Percentiles rank a stretch among this genome's conserved stretches.
phyloP scores from a whole-genome alignment of 805 yeast genomes.

The Metschnikowia cerradonensis region DNA sequence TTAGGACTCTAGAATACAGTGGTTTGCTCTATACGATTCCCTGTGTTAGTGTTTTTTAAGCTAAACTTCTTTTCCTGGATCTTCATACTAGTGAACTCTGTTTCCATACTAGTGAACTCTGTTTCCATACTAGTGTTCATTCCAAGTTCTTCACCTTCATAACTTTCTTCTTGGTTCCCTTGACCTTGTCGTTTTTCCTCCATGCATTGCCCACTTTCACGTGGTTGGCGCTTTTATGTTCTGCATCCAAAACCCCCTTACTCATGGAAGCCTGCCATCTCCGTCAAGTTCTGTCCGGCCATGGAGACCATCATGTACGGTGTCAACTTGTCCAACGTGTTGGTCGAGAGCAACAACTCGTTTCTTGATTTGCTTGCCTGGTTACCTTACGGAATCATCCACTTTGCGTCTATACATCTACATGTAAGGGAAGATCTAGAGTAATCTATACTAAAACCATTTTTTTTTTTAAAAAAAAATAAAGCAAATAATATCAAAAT shows the following conservation, averaged over 20 bases:
- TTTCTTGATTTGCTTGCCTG: conserved; percentile 82
- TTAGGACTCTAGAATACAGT: too few relatives aligned
- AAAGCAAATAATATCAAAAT: too few relatives aligned
- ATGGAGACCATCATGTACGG: conserved; percentile 90
- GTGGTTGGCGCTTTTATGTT: conserved; percentile 81
- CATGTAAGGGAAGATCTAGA: too few relatives aligned
- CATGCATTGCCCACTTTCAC: conserved; percentile 79
- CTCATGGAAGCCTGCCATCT: conserved; percentile 78
- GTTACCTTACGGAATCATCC: conserved; percentile 91
- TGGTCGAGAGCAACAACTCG: conserved; percentile 67
- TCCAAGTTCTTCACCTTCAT: conserved; percentile 37
- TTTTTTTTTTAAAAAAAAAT: too few relatives aligned
- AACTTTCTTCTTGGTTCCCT: conserved; percentile 58
- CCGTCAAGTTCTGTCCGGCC: conserved; percentile 85
- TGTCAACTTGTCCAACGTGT: conserved; percentile 77
- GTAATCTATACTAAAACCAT: too few relatives aligned
- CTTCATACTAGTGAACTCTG: too few relatives aligned
- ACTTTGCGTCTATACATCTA: conserved; percentile 54
- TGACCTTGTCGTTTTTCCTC: conserved; percentile 78
- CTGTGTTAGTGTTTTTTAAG: too few relatives aligned
- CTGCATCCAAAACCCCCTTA: conserved; percentile 74
- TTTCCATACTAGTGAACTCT: too few relatives aligned
- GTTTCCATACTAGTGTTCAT: too few relatives aligned
- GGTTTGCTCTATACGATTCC: too few relatives aligned
- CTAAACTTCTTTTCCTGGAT: too few relatives aligned